phyloP scores from a whole-genome alignment of 768 basidiomycete genomes.

The Mycena sanguinolenta region DNA sequence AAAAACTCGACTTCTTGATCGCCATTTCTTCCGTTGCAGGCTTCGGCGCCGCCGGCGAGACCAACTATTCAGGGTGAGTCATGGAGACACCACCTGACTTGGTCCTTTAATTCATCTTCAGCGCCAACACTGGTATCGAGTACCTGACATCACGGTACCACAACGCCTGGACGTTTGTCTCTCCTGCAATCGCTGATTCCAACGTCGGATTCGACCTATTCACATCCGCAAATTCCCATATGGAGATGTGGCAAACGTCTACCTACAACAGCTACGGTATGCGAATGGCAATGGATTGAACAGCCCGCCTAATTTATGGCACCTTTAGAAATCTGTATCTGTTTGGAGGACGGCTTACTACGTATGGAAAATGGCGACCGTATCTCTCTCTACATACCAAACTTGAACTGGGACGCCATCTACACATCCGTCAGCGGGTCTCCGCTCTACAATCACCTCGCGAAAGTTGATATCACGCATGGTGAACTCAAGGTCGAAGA shows the following conservation, averaged over 20 bases:
- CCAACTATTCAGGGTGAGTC: conserved; percentile 52
- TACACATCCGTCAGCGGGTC: not conserved
- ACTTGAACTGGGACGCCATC: conserved; percentile 12
- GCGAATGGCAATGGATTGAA: not conserved
- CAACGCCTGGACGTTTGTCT: conserved; percentile 50
- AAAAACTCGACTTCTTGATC: conserved; percentile 51
- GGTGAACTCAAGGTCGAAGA: conserved; percentile 29
- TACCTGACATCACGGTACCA: conserved; percentile 38
- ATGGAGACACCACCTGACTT: not conserved
- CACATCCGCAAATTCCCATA: not conserved
- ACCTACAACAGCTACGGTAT: conserved; percentile 14
- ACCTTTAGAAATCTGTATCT: conserved; percentile 43
- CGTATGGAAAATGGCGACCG: conserved; percentile 25
- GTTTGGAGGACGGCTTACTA: conserved; percentile 37
- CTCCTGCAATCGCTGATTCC: conserved; percentile 46
- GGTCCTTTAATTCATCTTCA: too few species aligned
- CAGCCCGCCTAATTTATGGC: conserved; percentile 20
- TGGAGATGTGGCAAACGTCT: conserved; percentile 1
- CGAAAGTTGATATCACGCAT: conserved; percentile 34
- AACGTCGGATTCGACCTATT: not conserved
- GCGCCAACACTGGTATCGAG: conserved; percentile 51
- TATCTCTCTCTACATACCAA: conserved; percentile 8
- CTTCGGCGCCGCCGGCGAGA: conserved; percentile 54
- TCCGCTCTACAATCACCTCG: conserved; percentile 2
- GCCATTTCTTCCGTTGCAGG: conserved; percentile 48